Evolutionary conservation across 805 yeast genomes (phyloP).

Genomic region (Brettanomyces bruxellensis): DNA sequence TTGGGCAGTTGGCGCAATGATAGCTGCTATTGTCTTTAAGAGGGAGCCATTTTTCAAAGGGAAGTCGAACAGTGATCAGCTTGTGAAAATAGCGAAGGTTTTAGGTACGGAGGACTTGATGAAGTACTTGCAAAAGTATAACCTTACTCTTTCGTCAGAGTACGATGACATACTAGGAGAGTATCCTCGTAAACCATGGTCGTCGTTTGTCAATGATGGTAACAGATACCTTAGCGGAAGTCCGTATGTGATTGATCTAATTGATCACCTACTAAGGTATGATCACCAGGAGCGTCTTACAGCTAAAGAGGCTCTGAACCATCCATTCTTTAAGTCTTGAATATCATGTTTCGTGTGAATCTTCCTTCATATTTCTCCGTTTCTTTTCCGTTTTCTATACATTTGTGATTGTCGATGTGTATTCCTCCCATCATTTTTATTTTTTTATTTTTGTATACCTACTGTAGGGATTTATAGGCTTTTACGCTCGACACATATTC

Average conservation of each 20-base stretch:
- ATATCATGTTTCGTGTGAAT: not conserved
- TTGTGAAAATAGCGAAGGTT: constrained; percentile 82
- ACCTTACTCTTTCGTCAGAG: constrained; percentile 61
- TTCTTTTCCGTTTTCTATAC: not conserved
- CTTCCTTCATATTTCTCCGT: not conserved
- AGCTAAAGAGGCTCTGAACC: constrained; percentile 81
- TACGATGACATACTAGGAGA: constrained; percentile 67
- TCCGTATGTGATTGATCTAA: constrained; percentile 54
- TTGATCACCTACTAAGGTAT: constrained; percentile 65
- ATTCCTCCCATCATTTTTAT: not conserved
- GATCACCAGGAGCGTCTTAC: constrained; percentile 86
- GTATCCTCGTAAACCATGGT: constrained; percentile 62
- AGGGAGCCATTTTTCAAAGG: constrained; percentile 93
- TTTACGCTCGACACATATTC: not conserved
- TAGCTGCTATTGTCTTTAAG: constrained; percentile 81
- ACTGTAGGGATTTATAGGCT: not conserved
- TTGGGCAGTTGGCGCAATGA: constrained; percentile 90
- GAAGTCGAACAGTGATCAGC: constrained; percentile 81
- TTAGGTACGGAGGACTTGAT: constrained; percentile 75
- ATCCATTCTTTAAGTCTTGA: constrained; percentile 28
- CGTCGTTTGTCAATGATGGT: constrained; percentile 44
- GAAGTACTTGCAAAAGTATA: constrained; percentile 59
- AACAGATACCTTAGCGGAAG: constrained; percentile 42
- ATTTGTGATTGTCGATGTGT: not conserved
- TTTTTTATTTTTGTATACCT: not conserved